Percentiles rank a stretch among this genome's conserved stretches.
Evolutionary conservation across 305 asterid genomes (phyloP).

Genomic region (Fraxinus albicans): DNA sequence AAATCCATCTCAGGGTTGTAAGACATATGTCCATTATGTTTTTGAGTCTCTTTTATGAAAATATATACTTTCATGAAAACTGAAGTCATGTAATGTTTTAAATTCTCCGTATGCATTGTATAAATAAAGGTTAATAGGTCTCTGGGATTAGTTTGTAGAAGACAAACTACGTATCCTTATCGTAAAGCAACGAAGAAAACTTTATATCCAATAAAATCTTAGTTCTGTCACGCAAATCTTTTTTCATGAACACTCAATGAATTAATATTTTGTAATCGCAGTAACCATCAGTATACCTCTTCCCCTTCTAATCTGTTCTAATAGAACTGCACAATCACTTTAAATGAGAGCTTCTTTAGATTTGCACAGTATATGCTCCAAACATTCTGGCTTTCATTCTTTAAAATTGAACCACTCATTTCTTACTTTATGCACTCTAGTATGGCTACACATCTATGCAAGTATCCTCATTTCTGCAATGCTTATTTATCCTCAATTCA

Average conservation of each 20-base stretch:
- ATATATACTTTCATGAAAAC: not conserved
- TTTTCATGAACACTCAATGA: not conserved
- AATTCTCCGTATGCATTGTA: not conserved
- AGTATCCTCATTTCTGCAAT: not conserved
- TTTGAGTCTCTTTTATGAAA: not conserved
- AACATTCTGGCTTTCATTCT: not conserved
- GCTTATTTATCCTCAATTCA: not conserved
- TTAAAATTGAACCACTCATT: not conserved
- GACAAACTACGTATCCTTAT: not conserved
- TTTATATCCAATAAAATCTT: not conserved
- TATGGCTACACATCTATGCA: not conserved
- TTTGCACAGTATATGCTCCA: not conserved
- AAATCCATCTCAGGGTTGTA: not conserved
- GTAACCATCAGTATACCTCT: not conserved
- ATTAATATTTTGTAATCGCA: not conserved
- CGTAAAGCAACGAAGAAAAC: not conserved
- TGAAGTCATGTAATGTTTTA: not conserved
- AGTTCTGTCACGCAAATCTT: not conserved
- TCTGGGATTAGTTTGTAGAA: not conserved
- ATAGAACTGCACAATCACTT: not conserved
- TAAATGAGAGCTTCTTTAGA: not conserved
- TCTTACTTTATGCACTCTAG: not conserved
- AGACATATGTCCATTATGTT: not conserved
- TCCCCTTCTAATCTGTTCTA: not conserved
- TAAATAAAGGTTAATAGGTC: not conserved